Base-by-base conservation (phyloP, 306 rosid genomes). In the Betula pendula region DNA sequence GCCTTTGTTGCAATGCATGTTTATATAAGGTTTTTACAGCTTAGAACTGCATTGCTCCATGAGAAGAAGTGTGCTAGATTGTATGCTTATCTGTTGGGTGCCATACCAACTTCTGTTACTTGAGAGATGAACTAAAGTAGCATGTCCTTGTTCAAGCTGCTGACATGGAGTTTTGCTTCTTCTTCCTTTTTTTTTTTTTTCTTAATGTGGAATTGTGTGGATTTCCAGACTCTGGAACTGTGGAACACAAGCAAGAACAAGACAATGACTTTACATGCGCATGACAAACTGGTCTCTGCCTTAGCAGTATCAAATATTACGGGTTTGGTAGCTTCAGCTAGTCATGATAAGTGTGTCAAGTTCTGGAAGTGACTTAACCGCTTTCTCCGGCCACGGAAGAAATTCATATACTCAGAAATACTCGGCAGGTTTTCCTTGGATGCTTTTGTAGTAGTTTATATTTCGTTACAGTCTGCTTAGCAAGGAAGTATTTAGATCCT, bases 241-340 rank as follows among this genome's bases (percentile, higher is more conserved):
- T 90, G 97, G 98, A 85, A 94, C 86, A 86, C 77, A 79, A 19
- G 69, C 0, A 84, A 82, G 80, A 88, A 83, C 75, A 86, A 89
- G 85, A 86, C 84, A 50, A 72, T 81, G 86, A 75, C 84, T 24
- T 0, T 85, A 25, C 81, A 0, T 42, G 97, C 94, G 10, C 97
- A 90, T 38, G 96, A 88, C 59, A 77, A 89, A 43, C 81, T 79
- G 50, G 86, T 92, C 29, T 82, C 97, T 29, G 80, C 92, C 17
- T 71, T 92, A 88, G 94, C 96, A 16, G 91, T 77, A 9, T 89
- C 97, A 24, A 77, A 52, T 35, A 83, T 59, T 67, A 67, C 82
- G 17, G 91, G 92, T 35, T 38, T 93, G 81, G 79, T 93, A 70
- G 98, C 96, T 79, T 89, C 98, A 25, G 85, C 88, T 24, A 89